Evolutionary conservation across 495 filamentous ascomycete species (phyloP), one percentile per base, ranked within the genome.

Genomic region (Hyaloscypha finlandica): DNA sequence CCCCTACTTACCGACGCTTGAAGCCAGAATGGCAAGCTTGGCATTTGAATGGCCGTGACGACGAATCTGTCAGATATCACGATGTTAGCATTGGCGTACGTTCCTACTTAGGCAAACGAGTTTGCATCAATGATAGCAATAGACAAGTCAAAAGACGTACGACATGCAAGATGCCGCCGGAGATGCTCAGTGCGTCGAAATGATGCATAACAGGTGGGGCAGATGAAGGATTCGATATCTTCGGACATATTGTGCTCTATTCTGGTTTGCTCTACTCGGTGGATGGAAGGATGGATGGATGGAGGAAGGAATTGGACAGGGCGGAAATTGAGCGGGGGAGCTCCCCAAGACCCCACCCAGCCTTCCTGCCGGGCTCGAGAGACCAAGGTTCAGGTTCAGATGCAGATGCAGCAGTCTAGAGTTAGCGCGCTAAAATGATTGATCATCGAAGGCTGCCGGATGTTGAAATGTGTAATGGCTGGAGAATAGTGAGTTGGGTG

Each of bases 1-100:
- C 19, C 3, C 20, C 25, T 5, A 56, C 61, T 53, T 63, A 63
- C 61, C 61, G 61, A 29, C 61, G 61, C 31, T 63, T 63, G 61
- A 63, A 63, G 51, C 19, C 42, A 54, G 45, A 63, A 33, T 16
- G 11, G 51, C 61, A 63, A 63, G 31, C 48, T 16, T n/a, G 22
- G 51, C 61, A 63, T 63, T 63, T 53, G 51, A 63, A 63, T 29
- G 59, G 59, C 37, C 59, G 32, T 25, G 33, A 45, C 29, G 37
- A 61, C 59, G 59, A 61, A n/a, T 61, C 59, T 61, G 37, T 63
- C 16, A 0, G 8, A 48, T 1, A 1, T 16, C 42, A 16, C 42
- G 16, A 48, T 19, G 42, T 48, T 6, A 48, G 42, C 16, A 25
- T 2, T 25, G 25, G 25, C 25, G 25, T 2, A 25, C 25, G 1